phyloP scores from a whole-genome alignment of 2,329 filamentous ascomycete species.

The Colletotrichum chrysophilum region DNA sequence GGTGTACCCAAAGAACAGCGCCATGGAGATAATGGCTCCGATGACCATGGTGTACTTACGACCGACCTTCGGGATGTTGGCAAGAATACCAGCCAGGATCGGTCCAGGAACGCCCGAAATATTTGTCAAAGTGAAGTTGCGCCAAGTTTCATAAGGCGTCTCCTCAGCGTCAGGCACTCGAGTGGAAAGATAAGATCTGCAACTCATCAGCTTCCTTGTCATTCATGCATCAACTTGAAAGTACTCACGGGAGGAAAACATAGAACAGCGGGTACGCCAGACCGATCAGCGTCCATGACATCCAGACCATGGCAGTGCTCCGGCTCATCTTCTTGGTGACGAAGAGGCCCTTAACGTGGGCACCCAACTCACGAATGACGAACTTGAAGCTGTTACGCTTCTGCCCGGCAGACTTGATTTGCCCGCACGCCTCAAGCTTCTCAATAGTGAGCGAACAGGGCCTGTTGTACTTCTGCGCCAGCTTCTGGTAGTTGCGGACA shows the following conservation, averaged over 20 bases:
- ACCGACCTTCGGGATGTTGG: slow-evolving; percentile 61
- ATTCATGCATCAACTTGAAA: neutral
- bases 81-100: slow-evolving; percentile 71
- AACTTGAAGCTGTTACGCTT: neutral
- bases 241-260: slow-evolving; percentile 68
- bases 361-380: slow-evolving; percentile 8
- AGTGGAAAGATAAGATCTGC: slow-evolving; percentile 5
- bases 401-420: slow-evolving; percentile 39
- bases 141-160: slow-evolving; percentile 58
- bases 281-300: slow-evolving; percentile 73
- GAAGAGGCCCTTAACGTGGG: slow-evolving; percentile 71
- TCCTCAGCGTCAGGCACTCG: slow-evolving; percentile 1
- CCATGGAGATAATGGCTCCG: slow-evolving; percentile 69
- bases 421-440: slow-evolving; percentile 49
- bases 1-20: slow-evolving; percentile 79
- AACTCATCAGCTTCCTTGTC: neutral
- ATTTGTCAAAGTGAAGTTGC: slow-evolving; percentile 76
- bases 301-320: slow-evolving; percentile 69
- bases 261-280: slow-evolving; percentile 78
- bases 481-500: slow-evolving; percentile 42
- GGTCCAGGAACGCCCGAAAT: slow-evolving; percentile 72
- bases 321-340: slow-evolving; percentile 62
- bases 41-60: slow-evolving; percentile 70
- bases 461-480: slow-evolving; percentile 43
- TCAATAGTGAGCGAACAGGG: slow-evolving; percentile 44